These are phyloP conservation scores for Candida koratica DNA, from an alignment of 805 yeast species.

Conservation along the genomic window DNA sequence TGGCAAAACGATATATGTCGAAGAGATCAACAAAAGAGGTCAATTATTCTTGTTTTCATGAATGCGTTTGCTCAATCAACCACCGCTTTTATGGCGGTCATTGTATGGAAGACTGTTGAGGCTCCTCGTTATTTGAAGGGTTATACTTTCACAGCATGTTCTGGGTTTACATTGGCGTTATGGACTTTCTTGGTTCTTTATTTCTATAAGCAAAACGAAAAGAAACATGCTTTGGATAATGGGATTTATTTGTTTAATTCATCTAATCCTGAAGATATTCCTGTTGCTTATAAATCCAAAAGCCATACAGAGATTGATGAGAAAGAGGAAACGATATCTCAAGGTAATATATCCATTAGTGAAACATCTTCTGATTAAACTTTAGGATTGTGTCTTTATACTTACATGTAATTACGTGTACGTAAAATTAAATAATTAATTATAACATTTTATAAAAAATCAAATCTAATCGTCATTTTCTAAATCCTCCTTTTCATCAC, in stretches of 20 bases:
- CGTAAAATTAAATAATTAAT: too few relatives aligned
- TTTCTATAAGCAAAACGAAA: slow-evolving; percentile 38
- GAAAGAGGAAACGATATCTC: slow-evolving; percentile 4
- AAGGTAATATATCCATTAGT: slow-evolving; percentile 1
- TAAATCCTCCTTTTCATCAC: slow-evolving; percentile 14
- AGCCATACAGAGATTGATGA: slow-evolving; percentile 2
- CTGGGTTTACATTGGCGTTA: slow-evolving; percentile 42
- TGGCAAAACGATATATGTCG: slow-evolving; percentile 57
- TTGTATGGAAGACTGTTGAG: slow-evolving; percentile 55
- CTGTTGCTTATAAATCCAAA: slow-evolving; percentile 7
- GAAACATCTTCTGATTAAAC: slow-evolving; percentile 3
- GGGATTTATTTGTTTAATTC: slow-evolving; percentile 33
- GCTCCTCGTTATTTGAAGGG: slow-evolving; percentile 56
- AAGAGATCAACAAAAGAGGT: slow-evolving; percentile 51
- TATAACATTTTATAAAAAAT: too few relatives aligned
- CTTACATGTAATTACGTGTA: too few relatives aligned
- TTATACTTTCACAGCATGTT: slow-evolving; percentile 46
- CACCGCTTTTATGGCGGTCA: slow-evolving; percentile 50
- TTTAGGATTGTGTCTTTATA: too few relatives aligned
- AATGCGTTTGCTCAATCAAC: slow-evolving; percentile 54
- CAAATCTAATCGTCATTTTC: slow-evolving; percentile 2
- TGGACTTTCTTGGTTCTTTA: slow-evolving; percentile 52
- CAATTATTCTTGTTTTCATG: slow-evolving; percentile 53
- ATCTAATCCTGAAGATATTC: slow-evolving; percentile 14
- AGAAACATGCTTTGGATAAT: slow-evolving; percentile 29